Evolutionary conservation across 306 rosid genomes (phyloP).

Genomic region (Alnus rubra): DNA sequence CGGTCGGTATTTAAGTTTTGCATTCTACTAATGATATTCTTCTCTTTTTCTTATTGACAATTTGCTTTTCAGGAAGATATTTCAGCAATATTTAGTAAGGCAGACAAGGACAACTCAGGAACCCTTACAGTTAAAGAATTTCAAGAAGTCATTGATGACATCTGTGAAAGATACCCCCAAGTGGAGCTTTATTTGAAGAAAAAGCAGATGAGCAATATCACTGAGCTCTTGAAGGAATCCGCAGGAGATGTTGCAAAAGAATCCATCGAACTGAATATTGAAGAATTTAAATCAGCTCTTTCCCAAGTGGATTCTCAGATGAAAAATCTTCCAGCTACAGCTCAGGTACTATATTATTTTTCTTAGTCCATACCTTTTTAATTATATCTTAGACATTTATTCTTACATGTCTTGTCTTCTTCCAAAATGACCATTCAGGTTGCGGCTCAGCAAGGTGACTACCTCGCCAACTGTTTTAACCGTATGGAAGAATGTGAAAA

Average conservation of each 20-base stretch:
- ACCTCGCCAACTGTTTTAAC: constrained; percentile 81
- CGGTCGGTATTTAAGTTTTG: neutral
- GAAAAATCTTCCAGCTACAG: constrained; percentile 97
- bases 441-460: constrained; percentile 92
- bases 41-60: constrained; percentile 1
- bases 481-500: constrained; percentile 77
- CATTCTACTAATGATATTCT: constrained; percentile 1
- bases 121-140: constrained; percentile 72
- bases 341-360: constrained; percentile 57
- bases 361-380: constrained; percentile 1
- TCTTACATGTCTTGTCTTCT: constrained; percentile 16
- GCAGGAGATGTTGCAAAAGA: constrained; percentile 57
- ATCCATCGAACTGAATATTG: constrained; percentile 62
- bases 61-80: constrained; percentile 70
- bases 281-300: constrained; percentile 75
- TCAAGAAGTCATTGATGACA: constrained; percentile 72
- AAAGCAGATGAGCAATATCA: constrained; percentile 66
- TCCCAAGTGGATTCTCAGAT: constrained; percentile 92
- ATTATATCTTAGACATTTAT: neutral
- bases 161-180: constrained; percentile 91
- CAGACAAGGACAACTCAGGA: constrained; percentile 80
- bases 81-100: constrained; percentile 70
- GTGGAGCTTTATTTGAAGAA: constrained; percentile 80
- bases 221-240: constrained; percentile 67
- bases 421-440: constrained; percentile 56